Evolutionary conservation across 345 rosid genomes (phyloP).

Genomic region (Euclidium syriacum): DNA sequence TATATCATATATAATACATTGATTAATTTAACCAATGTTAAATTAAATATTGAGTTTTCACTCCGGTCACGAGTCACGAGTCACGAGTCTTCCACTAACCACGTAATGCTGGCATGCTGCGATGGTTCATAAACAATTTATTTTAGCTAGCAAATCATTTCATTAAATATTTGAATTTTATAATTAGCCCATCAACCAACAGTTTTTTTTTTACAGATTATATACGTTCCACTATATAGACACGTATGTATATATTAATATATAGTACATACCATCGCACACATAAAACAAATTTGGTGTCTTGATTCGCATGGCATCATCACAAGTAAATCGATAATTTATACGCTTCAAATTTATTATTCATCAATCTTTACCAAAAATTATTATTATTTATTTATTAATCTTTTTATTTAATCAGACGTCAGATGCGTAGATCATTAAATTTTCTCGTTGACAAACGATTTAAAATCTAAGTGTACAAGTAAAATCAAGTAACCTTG

Average conservation of each 20-base stretch:
- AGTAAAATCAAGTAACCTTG: too few relatives aligned
- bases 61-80: constrained; percentile 23
- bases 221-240: background rate
- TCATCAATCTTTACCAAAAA: too few relatives aligned
- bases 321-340: background rate
- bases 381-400: background rate
- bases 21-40: background rate
- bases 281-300: background rate
- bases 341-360: too few relatives aligned
- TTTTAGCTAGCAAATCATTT: background rate
- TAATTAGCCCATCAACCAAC: background rate
- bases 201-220: background rate
- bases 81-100: constrained; percentile 23
- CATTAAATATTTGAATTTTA: constrained; percentile 1
- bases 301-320: background rate
- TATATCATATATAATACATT: too few relatives aligned
- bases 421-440: background rate
- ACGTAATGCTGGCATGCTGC: constrained; percentile 3
- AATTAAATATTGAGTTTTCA: background rate
- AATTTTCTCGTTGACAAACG: too few relatives aligned
- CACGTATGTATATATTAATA: background rate
- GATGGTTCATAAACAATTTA: constrained; percentile 5
- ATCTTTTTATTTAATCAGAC: background rate
- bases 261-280: background rate
- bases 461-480: too few relatives aligned